A percentile compares a stretch with the other conserved stretches of the same genome.
Evolutionary conservation across 495 filamentous ascomycete species (phyloP).

Genomic region (Ascodesmis nigricans): DNA sequence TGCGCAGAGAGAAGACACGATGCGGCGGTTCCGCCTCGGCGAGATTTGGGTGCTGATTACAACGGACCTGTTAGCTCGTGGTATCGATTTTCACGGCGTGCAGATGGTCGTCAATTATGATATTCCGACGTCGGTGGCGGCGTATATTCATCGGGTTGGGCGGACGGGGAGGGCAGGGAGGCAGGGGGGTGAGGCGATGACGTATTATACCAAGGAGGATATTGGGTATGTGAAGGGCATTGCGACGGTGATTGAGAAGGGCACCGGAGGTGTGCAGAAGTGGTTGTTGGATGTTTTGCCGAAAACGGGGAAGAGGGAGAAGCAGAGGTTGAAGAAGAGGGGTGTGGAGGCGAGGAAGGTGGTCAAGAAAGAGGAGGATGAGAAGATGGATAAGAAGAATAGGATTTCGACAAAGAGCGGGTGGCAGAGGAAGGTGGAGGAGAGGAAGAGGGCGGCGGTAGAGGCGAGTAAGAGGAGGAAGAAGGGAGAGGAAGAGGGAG

Average conservation of each 20-base stretch:
- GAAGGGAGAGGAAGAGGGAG: conserved; percentile 19
- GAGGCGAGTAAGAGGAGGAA: conserved; percentile 45
- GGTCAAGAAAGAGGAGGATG: too few relatives aligned
- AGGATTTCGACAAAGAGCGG: conserved; percentile 84
- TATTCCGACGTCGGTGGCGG: conserved; percentile 52
- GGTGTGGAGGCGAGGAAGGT: conserved; percentile 56
- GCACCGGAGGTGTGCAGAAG: conserved; percentile 37
- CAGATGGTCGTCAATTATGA: conserved; percentile 95
- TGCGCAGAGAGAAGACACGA: conserved; percentile 47
- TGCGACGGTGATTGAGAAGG: conserved; percentile 55
- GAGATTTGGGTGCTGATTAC: conserved; percentile 94
- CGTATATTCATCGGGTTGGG: conserved; percentile 83
- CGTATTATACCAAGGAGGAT: conserved; percentile 87
- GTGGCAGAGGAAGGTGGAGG: conserved; percentile 57
- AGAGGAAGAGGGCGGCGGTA: conserved; percentile 52
- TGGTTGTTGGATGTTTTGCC: conserved; percentile 84
- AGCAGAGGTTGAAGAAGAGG: conserved; percentile 55
- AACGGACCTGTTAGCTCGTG: conserved; percentile 74
- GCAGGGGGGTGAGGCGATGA: conserved; percentile 75
- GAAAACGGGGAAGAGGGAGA: conserved; percentile 55
- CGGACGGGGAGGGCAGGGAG: conserved; percentile 76
- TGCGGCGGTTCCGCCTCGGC: conserved; percentile 73
- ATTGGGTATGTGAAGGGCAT: conserved; percentile 75
- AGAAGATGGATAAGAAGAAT: conserved; percentile 25
- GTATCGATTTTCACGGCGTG: conserved; percentile 78